A percentile compares a stretch with the other conserved stretches of the same genome.
Conservation (phyloP, 805 yeast species). For the Millerozyma acaciae region DNA sequence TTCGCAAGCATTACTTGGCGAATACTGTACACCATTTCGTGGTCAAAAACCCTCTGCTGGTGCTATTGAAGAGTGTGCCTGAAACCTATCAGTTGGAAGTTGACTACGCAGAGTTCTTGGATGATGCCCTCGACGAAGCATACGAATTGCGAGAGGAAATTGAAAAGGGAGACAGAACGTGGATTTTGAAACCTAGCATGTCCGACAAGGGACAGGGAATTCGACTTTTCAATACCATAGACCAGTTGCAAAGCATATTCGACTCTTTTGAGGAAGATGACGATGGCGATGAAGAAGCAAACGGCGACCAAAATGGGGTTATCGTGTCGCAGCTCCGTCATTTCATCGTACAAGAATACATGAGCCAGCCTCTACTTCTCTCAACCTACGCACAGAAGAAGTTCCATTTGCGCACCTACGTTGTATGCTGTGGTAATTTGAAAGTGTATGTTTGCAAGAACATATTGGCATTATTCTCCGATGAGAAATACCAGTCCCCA, state of each 20-base stretch:
- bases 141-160: constrained; percentile 83
- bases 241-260: constrained; percentile 77
- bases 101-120: constrained; percentile 93
- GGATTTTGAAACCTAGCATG: constrained; percentile 96
- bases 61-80: constrained; percentile 61
- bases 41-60: constrained; percentile 70
- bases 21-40: constrained; percentile 72
- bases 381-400: constrained; percentile 60
- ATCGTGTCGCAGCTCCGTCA: constrained; percentile 86
- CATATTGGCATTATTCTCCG: constrained; percentile 81
- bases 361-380: constrained; percentile 63
- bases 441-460: constrained; percentile 75
- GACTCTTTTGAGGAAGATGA: constrained; percentile 80
- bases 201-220: constrained; percentile 97
- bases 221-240: constrained; percentile 70
- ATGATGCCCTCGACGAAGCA: constrained; percentile 88
- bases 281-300: constrained; percentile 53
- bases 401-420: constrained; percentile 86
- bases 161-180: constrained; percentile 55
- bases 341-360: constrained; percentile 84
- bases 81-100: constrained; percentile 77
- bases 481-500: constrained; percentile 41
- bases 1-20: constrained; percentile 86
- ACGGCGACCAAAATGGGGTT: constrained; percentile 52
- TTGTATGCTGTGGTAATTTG: constrained; percentile 69